Percentiles rank a stretch among this genome's conserved stretches.
Evolutionary conservation across 805 yeast genomes (phyloP).

Genomic region (Hagleromyces aurorensis): DNA sequence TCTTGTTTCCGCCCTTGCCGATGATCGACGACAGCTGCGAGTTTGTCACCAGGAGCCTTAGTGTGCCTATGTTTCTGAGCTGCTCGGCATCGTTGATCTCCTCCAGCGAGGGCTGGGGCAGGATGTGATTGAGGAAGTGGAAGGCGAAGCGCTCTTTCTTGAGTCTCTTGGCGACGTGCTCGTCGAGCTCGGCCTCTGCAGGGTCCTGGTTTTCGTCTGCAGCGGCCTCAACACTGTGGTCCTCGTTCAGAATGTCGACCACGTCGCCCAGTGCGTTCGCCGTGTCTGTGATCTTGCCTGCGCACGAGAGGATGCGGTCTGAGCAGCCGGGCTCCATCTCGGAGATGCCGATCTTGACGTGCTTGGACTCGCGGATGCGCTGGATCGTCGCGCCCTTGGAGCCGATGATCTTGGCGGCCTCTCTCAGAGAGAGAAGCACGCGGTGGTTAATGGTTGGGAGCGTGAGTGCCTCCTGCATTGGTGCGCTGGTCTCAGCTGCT

Average conservation of each 20-base stretch:
- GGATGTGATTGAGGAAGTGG: constrained; percentile 30
- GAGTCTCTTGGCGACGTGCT: constrained; percentile 1
- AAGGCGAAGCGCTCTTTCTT: constrained; percentile 49
- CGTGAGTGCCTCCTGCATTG: constrained; percentile 1
- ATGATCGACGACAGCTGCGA: constrained; percentile 83
- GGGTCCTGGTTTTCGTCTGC: constrained; percentile 4
- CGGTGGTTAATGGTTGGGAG: constrained; percentile 21
- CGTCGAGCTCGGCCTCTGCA: constrained; percentile 2
- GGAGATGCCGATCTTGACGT: constrained; percentile 81
- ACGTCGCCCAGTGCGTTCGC: constrained; percentile 64
- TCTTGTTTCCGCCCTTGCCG: constrained; percentile 75
- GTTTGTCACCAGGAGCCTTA: constrained; percentile 73
- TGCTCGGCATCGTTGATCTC: constrained; percentile 25
- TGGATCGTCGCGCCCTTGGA: constrained; percentile 75
- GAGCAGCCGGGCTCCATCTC: constrained; percentile 71
- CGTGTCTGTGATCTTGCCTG: constrained; percentile 63
- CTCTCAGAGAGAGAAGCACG: constrained; percentile 71
- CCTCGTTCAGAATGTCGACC: constrained; percentile 39
- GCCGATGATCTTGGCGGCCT: constrained; percentile 87
- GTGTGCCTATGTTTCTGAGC: constrained; percentile 24
- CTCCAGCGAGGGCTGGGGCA: constrained; percentile 25
- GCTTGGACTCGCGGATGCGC: constrained; percentile 61
- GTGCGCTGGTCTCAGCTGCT: no score
- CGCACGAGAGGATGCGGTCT: constrained; percentile 73
- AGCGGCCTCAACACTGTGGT: constrained; percentile 2